Base-by-base conservation (phyloP, 331 rosid species). In the Phaseolus coccineus region DNA sequence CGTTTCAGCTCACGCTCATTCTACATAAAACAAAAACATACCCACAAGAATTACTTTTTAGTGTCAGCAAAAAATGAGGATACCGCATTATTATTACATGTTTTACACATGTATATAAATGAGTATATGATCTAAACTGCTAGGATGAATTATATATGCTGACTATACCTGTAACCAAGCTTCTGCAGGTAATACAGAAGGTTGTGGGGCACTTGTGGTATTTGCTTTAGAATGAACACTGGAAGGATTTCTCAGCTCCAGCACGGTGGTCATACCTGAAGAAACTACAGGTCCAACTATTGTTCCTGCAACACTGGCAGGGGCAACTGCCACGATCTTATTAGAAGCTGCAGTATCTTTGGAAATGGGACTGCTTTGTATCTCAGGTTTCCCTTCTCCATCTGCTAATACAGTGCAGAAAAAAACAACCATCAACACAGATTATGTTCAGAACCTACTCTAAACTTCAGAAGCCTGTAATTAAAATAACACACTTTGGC, bases 1-100 rank as follows among this genome's bases (percentile, higher is more conserved):
- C 97, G 89, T 78, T 95, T 95, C 27, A 86, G 79, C 81, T 95
- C 98, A 35, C 96, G 87, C 8, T 95, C 97, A 88, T 85, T 92
- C 98, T 95, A 84, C 7, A 55, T 15, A 78, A 78, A 59, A 19
- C 22, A 66, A 40, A 79, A 62, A 70, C 74, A 64, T 28, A 75
- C 22, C 78, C 71, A 71, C 58, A 72, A 3, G 52, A 53, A 65
- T 28, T 8, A 64, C 37, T 48, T 75, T 48, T 75, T 25, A 50
- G 35, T 3, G 37, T 51, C 76, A 59, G 61, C 27, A 72, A 77
- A 72, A n/a, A 68, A 78, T 0, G 53, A 70, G 15, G 59, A 74
- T 55, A 35, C 30, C 3, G 68, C 69, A 46, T 58, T 67, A 44
- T 31, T 16, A 42, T 22, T 16, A 74, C n/a, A 12, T 46, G 46